Evolutionary conservation across 805 yeast species (phyloP), one percentile per base, ranked within the genome.

Genomic region (Metschnikowia lunata): DNA sequence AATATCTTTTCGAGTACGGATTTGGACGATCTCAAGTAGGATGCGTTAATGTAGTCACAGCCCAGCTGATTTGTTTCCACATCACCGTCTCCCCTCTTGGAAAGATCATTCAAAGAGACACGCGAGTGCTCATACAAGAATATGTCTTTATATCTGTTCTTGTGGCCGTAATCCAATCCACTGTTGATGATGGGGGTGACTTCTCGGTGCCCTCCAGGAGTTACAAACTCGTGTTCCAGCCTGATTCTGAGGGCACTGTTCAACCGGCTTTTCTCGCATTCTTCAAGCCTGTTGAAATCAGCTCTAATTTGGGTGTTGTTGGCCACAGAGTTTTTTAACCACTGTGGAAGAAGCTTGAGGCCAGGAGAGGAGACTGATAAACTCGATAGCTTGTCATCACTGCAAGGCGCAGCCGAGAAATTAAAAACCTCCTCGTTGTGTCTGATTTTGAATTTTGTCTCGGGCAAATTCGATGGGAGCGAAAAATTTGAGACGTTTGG

Each of bases 41-140:
- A 87, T 0, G 98, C 99, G 64, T 90, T 90, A 55, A 90, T 88
- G 61, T 90, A 90, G 60, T 83, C 87, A 11, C 55, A 47, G 46
- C 50, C 66, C 35, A 38, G 51, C 36, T 46, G 56, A 27, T 15
- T 18, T 32, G n/a, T 10, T 11, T 9, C 44, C 40, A 6, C 35
- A 15, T 26, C 26, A n/a, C 15, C 26, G 11, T 23, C 30, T 18
- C 35, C 33, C 31, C n/a, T 12, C 14, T 8, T 7, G 3, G 38
- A 18, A 6, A 31, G 13, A 27, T 47, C 48, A 27, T 40, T 44
- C 26, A 55, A 36, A 31, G 47, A 45, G 4, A 53, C 58, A 9
- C 58, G 40, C 23, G 50, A 43, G 40, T 55, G 58, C 37, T 55
- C 57, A 34, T 40, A 55, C 9, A 53, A 32, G 30, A 55, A 55